A percentile compares a stretch with the other conserved stretches of the same genome.
Evolutionary conservation across 108 stramenopile genomes (phyloP).

Genomic region (Cyclotella sp.): DNA sequence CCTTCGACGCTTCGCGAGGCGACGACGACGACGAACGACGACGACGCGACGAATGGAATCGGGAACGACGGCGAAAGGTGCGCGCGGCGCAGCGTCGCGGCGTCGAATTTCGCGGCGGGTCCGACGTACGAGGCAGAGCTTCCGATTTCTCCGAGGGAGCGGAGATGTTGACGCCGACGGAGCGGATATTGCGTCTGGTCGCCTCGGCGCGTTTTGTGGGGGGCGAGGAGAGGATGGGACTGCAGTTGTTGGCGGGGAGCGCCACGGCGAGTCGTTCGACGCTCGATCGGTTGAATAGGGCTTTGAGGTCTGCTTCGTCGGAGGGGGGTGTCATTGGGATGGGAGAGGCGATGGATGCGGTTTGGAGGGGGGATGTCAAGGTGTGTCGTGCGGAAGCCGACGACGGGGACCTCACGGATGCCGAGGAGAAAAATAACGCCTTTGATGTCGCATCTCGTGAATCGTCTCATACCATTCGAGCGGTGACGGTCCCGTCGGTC

Average conservation of each 20-base stretch:
- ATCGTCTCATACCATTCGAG: constrained; percentile 51
- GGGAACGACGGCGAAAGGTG: constrained; percentile 58
- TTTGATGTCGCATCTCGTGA: background rate
- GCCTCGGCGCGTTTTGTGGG: constrained; percentile 41
- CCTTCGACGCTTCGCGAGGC: constrained; percentile 31
- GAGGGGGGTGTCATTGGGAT: constrained; percentile 49
- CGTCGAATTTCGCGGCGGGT: constrained; percentile 46
- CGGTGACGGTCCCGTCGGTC: constrained; percentile 61
- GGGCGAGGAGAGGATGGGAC: constrained; percentile 6
- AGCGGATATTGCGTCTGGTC: constrained; percentile 49
- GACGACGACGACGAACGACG: background rate
- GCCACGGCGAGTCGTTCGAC: constrained; percentile 63
- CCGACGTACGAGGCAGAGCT: no score
- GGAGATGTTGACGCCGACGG: constrained; percentile 52
- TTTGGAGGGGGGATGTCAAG: constrained; percentile 55
- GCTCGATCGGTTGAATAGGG: constrained; percentile 60
- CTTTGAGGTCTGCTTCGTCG: constrained; percentile 48
- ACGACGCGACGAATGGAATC: constrained; percentile 37
- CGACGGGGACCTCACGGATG: constrained; percentile 22
- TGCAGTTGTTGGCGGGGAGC: constrained; percentile 63
- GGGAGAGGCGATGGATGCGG: constrained; percentile 29
- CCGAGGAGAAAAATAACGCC: background rate
- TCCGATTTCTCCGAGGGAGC: constrained; percentile 55
- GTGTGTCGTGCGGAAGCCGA: constrained; percentile 50
- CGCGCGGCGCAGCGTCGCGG: constrained; percentile 60